Evolutionary conservation across 352 stramenopile species (phyloP).

Genomic region (Globisporangium sylvaticum): DNA sequence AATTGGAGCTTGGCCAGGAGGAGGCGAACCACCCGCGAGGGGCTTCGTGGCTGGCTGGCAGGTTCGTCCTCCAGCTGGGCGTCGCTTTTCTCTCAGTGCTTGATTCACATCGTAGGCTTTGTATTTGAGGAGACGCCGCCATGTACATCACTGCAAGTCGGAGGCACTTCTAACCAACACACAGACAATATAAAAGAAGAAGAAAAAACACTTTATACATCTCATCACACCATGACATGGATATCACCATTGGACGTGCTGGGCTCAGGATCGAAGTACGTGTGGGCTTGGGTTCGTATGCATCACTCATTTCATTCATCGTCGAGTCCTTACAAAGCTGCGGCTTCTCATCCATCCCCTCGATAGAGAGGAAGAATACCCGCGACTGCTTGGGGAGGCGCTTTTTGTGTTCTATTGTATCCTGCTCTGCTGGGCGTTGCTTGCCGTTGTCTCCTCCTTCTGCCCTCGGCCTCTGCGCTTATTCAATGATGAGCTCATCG

Average conservation of each 20-base stretch:
- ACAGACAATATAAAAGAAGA: neutral
- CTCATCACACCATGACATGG: neutral
- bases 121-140: neutral
- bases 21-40: neutral
- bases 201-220: neutral
- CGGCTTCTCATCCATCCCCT: neutral
- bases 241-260: neutral
- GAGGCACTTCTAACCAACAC: neutral
- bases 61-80: neutral
- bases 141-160: neutral
- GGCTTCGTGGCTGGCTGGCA: neutral
- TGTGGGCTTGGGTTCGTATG: neutral
- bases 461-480: slow-evolving; percentile 25
- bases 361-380: neutral
- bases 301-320: slow-evolving; percentile 4
- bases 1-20: neutral
- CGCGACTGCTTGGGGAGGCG: neutral
- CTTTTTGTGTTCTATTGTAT: slow-evolving; percentile 10
- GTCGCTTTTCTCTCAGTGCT: neutral
- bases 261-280: neutral
- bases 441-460: neutral
- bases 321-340: slow-evolving; percentile 1
- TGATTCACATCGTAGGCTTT: neutral
- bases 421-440: neutral
- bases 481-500: slow-evolving; percentile 99